Base-by-base conservation (phyloP, 495 filamentous ascomycete species). In the Cryomyces antarcticus region DNA sequence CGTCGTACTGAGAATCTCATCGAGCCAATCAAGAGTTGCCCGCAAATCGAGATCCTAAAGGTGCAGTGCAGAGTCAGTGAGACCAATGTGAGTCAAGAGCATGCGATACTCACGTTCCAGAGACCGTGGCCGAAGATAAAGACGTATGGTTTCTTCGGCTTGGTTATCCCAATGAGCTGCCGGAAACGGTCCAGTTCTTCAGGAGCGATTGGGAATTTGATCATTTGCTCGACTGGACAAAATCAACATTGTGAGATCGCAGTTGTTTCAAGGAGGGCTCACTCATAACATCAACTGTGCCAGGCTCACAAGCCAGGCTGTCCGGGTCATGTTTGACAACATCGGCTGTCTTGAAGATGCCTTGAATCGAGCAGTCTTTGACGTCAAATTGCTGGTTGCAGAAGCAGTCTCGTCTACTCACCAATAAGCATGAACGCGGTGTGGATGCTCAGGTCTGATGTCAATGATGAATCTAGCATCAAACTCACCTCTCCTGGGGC, bases 331-430 rank as follows among this genome's bases (percentile, higher is more conserved):
- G 59, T 37, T 56, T 49, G n/a, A 66, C 41, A 6, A 71, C 67
- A 42, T 70, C 67, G 6, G 58, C 52, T 1, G 66, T 70, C 41
- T 62, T 66, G 52, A 62, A 71, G 35, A 71, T 71, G 3, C 66
- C 66, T 43, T 70, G 67, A 4, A 71, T 52, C 10, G 67, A 71
- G 52, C 67, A 71, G 12, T 59, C 58, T 46, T 61, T 69, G 38
- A 69, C 57, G 54, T 70, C 62, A 53, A 71, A 71, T 45, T 71
- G 67, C 30, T 62, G 59, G 41, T 70, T 68, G 46, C 67, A 71
- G 50, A 70, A 71, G 47, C 66, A 71, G 10, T 64, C 56, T 28
- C 49, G 57, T 44, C 66, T 70, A 31, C 4, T 10, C 10, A 3
- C 9, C 9, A 35, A 12, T 9, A 12, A 35, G 33, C 17, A 24